phyloP scores from a whole-genome alignment of 202 grass and related monocot species.

The Zoysia matrella region DNA sequence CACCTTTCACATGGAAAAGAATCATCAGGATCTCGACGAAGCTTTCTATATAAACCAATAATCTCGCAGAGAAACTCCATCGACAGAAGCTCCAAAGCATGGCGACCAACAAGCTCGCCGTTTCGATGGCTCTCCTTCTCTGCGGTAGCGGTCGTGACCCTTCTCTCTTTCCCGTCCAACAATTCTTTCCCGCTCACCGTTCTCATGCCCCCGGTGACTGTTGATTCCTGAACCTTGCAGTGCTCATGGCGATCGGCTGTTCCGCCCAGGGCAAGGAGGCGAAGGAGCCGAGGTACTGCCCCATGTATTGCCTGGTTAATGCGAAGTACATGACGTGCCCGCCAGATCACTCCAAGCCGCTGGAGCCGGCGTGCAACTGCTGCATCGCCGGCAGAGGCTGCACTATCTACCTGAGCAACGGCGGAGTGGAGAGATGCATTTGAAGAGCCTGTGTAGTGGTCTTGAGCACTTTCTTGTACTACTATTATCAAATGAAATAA shows the following conservation, averaged over 20 bases:
- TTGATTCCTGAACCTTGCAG: conserved; percentile 11
- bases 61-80: background rate
- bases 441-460: background rate
- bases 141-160: background rate
- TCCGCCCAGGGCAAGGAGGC: conserved; percentile 1
- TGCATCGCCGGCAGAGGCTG: conserved; percentile 50
- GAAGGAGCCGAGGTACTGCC: background rate
- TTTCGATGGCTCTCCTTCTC: background rate
- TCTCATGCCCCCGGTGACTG: background rate
- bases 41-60: background rate
- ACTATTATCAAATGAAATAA: no score
- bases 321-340: conserved; percentile 50
- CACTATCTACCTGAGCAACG: conserved; percentile 43
- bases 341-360: conserved; percentile 14
- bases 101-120: background rate
- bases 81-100: background rate
- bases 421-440: conserved; percentile 18
- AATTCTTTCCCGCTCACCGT: background rate
- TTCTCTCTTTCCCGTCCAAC: background rate
- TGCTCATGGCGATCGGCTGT: conserved; percentile 13
- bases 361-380: conserved; percentile 58
- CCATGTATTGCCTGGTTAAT: conserved; percentile 27
- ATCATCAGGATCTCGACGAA: background rate
- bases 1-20: background rate
- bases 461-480: background rate